Base-by-base conservation (phyloP, 2,329 filamentous ascomycete genomes). In the Apiospora aurea region DNA sequence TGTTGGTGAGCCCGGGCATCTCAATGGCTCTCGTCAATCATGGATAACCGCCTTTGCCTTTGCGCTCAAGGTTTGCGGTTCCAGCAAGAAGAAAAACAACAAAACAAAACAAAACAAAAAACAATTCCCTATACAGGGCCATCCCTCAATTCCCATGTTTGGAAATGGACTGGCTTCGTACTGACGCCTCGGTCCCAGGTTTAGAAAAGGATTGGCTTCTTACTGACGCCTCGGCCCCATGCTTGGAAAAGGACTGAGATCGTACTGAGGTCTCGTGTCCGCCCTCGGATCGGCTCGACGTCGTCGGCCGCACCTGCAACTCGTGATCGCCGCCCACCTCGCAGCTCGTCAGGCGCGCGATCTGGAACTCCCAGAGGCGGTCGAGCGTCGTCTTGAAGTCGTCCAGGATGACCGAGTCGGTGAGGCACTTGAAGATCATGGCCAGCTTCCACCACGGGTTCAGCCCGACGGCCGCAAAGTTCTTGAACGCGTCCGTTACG, bases 371-470 rank as follows among this genome's bases (percentile, higher is more conserved):
- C 67, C 67, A 68, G 6, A 68, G 67, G 1, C 67, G 70, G n/a
- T 87, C 85, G 6, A 87, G 78, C 0, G 84, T 85, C 3, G 89
- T 91, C 77, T 92, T 92, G 85, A 92, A 92, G 76, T 92, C 90
- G 76, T 92, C 90, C 14, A 92, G 86, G 69, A 92, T 86, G 69
- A 92, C 89, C 0, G 87, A 89, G 77, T 92, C 90, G 26, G 90
- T 91, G 67, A 92, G 84, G 73, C 90, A 92, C 80, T 92, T 92
- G 84, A 91, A 91, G 29, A 91, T 86, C 66, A 91, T 89, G 0
- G 87, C 86, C 14, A 91, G 77, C 77, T 84, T 89, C 90, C 90
- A 92, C 78, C 91, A 92, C 0, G 90, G 90, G 76, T 92, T 90
- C 75, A 92, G 87, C n/a, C 72, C 72, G 43, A 70, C n/a, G 18